Conservation (phyloP, 805 yeast genomes). For the Lipomyces sp. region DNA sequence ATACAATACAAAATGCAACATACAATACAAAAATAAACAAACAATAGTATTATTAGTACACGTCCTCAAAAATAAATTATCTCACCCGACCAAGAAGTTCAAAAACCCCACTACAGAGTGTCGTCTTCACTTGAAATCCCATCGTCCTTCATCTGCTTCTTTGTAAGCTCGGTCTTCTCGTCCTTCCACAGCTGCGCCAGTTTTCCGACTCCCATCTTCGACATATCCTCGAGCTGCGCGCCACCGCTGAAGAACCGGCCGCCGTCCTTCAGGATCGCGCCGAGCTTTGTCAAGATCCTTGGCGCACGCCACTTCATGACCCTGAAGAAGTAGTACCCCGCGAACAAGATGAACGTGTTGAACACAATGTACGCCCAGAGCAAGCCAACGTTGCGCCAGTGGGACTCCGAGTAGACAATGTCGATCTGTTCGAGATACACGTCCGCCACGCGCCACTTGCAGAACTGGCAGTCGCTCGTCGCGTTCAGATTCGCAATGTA, state of each 20-base stretch:
- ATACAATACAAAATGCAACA: no score
- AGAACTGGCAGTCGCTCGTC: conserved; percentile 8
- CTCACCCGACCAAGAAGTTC: no score
- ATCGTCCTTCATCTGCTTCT: neutral
- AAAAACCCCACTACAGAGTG: no score
- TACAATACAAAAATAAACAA: no score
- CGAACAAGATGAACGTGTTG: conserved; percentile 38
- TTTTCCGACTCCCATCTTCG: neutral
- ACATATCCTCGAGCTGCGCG: neutral
- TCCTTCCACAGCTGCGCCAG: neutral
- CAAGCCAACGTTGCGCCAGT: conserved; percentile 69
- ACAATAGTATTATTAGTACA: no score
- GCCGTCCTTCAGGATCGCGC: no score
- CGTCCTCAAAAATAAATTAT: no score
- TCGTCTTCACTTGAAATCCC: no score
- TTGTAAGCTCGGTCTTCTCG: neutral
- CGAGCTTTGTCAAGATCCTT: neutral
- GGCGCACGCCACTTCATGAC: neutral
- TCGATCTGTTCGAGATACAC: conserved; percentile 45
- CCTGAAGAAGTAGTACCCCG: conserved; percentile 9
- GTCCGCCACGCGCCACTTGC: conserved; percentile 11
- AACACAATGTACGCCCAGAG: conserved; percentile 55
- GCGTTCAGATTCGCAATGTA: conserved; percentile 7
- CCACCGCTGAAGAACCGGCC: neutral
- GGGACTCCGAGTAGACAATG: conserved; percentile 43